Evolutionary conservation across 139 green algal species (phyloP).

Genomic region (Chlorokybus atmophyticus): DNA sequence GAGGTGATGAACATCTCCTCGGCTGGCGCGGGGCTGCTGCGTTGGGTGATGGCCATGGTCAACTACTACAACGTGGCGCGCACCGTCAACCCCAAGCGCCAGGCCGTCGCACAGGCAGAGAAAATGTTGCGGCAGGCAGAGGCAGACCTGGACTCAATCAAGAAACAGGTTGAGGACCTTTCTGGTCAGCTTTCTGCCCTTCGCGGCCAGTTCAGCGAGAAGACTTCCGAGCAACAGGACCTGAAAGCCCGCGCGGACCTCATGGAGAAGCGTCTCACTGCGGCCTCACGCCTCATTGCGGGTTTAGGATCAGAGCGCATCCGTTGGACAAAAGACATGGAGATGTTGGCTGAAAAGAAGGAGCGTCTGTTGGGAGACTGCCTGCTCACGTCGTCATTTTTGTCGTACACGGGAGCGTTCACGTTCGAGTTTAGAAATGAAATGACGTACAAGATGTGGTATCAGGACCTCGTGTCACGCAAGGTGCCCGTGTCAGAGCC

Average conservation of each 20-base stretch:
- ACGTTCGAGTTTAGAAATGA: constrained; percentile 60
- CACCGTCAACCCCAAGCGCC: constrained; percentile 65
- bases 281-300: constrained; percentile 57
- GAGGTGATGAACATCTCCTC: constrained; percentile 47
- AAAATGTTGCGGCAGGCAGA: constrained; percentile 55
- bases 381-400: constrained; percentile 59
- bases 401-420: constrained; percentile 68
- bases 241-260: constrained; percentile 66
- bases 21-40: constrained; percentile 55
- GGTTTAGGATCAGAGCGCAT: constrained; percentile 54
- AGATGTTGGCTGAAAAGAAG: constrained; percentile 31
- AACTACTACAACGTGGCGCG: constrained; percentile 70
- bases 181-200: constrained; percentile 45
- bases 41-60: constrained; percentile 76
- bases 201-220: constrained; percentile 56
- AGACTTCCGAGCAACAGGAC: constrained; percentile 53
- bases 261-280: constrained; percentile 64
- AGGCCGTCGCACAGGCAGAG: constrained; percentile 61
- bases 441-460: constrained; percentile 58
- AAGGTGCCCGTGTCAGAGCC: constrained; percentile 47
- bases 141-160: constrained; percentile 56
- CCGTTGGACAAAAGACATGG: constrained; percentile 62
- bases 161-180: constrained; percentile 48
- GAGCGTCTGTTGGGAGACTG: constrained; percentile 60
- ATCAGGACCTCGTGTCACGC: constrained; percentile 41